Conservation (phyloP, 371 early-diverging fungal species). For the Saksenaea oblongispora region DNA sequence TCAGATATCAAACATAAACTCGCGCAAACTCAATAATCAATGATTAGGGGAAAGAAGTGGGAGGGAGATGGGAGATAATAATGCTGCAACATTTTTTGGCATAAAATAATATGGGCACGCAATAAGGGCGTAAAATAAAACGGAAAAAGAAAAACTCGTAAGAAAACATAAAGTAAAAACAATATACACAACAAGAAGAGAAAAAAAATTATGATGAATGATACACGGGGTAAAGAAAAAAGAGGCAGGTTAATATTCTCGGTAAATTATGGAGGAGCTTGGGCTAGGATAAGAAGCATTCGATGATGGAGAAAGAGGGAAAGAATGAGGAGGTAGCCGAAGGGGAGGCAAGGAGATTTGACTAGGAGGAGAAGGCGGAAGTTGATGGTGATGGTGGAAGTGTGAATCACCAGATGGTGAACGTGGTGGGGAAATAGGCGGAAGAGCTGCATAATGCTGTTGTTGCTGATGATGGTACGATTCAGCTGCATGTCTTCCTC, state of each 20-base stretch:
- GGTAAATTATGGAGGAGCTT: slow-evolving; percentile 12
- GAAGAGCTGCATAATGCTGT: slow-evolving; percentile 28
- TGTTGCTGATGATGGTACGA: slow-evolving; percentile 29
- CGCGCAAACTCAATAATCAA: slow-evolving; percentile 11
- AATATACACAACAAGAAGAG: neutral
- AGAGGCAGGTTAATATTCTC: slow-evolving; percentile 5
- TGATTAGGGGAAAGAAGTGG: slow-evolving; percentile 21
- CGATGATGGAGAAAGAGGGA: slow-evolving; percentile 29
- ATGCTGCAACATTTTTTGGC: slow-evolving; percentile 5
- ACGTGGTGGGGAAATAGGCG: slow-evolving; percentile 52
- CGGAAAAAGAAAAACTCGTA: neutral
- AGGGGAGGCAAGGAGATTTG: slow-evolving; percentile 33
- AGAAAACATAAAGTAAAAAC: neutral
- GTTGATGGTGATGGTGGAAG: neutral
- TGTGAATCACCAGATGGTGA: slow-evolving; percentile 20
- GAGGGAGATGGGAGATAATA: slow-evolving; percentile 12
- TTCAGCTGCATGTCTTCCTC: slow-evolving; percentile 31
- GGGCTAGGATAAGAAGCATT: slow-evolving; percentile 37
- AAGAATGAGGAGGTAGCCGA: slow-evolving; percentile 28
- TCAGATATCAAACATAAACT: slow-evolving; percentile 1
- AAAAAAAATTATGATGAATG: neutral
- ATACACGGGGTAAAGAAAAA: slow-evolving; percentile 10
- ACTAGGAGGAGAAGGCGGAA: slow-evolving; percentile 2
- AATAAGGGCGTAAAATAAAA: slow-evolving; percentile 2
- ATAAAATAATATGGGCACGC: neutral